phyloP scores from a whole-genome alignment of 495 filamentous ascomycete species.

The Tuber melanosporum region DNA sequence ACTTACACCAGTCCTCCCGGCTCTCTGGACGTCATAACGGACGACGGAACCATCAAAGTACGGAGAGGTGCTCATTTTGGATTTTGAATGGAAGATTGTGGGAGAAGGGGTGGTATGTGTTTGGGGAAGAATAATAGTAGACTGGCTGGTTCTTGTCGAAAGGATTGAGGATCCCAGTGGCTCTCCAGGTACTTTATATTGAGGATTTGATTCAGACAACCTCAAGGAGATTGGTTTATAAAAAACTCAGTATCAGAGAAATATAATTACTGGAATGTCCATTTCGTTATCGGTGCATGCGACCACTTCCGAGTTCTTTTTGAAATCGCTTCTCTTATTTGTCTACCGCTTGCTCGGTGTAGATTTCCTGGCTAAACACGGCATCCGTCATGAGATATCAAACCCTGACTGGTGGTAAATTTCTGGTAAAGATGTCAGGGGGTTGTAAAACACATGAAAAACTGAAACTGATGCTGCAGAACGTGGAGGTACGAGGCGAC shows the following conservation, averaged over 20 bases:
- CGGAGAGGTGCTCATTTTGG: neutral
- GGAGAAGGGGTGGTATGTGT: neutral
- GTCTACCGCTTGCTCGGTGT: neutral
- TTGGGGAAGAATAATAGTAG: neutral
- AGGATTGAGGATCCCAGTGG: neutral
- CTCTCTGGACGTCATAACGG: neutral
- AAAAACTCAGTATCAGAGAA: neutral
- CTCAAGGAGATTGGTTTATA: neutral
- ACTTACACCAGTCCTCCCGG: neutral
- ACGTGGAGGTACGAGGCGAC: constrained; percentile 3
- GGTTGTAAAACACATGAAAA: neutral
- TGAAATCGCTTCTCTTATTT: neutral
- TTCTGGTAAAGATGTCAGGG: neutral
- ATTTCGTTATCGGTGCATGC: neutral
- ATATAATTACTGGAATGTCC: neutral
- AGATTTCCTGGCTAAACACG: neutral
- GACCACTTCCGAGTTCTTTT: neutral
- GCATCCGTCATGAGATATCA: neutral
- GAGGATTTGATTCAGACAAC: neutral
- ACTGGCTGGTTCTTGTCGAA: neutral
- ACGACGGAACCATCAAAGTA: neutral
- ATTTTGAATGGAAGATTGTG: neutral
- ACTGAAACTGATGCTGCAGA: neutral
- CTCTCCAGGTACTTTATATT: neutral
- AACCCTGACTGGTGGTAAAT: neutral